A percentile compares a stretch with the other conserved stretches of the same genome.
Evolutionary conservation across 306 rosid genomes (phyloP).

Genomic region (Crotalaria pallida): DNA sequence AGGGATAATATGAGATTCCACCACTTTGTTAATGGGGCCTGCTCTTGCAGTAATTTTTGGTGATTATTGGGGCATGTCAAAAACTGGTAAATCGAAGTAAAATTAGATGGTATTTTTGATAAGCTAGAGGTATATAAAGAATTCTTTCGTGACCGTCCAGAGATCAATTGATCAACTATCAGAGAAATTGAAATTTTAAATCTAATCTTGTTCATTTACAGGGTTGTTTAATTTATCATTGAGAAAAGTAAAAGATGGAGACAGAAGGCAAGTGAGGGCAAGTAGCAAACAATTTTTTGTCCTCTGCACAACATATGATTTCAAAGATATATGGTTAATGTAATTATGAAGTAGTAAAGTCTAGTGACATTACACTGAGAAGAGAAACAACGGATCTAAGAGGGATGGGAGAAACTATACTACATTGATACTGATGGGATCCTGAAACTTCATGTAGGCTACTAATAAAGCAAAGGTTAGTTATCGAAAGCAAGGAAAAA

Average conservation of each 20-base stretch:
- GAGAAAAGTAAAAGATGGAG: not conserved
- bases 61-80: conserved; percentile 19
- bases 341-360: not conserved
- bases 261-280: not conserved
- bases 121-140: not conserved
- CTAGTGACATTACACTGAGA: not conserved
- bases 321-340: not conserved
- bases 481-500: not conserved
- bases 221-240: not conserved
- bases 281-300: not conserved
- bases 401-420: not conserved
- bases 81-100: not conserved
- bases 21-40: conserved; percentile 61
- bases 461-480: not conserved
- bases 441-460: not conserved
- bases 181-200: not conserved
- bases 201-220: not conserved
- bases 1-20: conserved; percentile 79
- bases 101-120: not conserved
- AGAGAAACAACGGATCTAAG: not conserved
- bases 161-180: not conserved
- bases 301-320: not conserved
- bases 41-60: conserved; percentile 81
- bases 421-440: not conserved
- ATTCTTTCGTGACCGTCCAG: not conserved